Evolutionary conservation across 108 stramenopile species (phyloP), one percentile per base, ranked within the genome.

Genomic region (Cyclotella cryptica): DNA sequence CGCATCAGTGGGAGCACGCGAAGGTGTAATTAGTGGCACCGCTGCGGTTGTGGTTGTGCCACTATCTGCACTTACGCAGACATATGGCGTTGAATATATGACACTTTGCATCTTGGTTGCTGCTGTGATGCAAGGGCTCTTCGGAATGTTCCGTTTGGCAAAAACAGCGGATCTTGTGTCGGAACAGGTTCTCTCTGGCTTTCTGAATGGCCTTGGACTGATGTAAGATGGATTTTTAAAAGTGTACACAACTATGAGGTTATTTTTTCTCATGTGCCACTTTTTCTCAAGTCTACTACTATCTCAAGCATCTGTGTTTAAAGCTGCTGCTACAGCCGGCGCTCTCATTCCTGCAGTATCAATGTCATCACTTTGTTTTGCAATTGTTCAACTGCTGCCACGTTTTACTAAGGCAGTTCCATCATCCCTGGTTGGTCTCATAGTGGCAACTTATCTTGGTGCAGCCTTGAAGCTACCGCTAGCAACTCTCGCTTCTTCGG

Each of bases 1-100:
- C 17, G 11, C 22, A 39, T 41, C 18, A 67, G 72, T 76, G 13
- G 75, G 81, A 29, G 63, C 63, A 41, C 75, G 70, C 14, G 39
- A 58, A 6, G 83, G 83, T 24, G 74, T 85, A 35, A 85, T 85
- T 22, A 75, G 66, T 6, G 84, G 84, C 6, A 69, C 84, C 0
- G 84, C 84, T 10, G 84, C 79, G 0, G 84, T 85, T 5, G 79
- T 79, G 4, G 66, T 58, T 42, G 75, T 85, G 15, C 84, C 84
- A 0, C 60, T 85, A 10, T 66, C 73, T 21, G 75, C 70, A 0
- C 55, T 85, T 7, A 77, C 70, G 7, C 41, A 75, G 43, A 18
- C 21, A n/a, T 46, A 73, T 21, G 84, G 84, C 6, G 51, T 75
- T 1, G 75, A 68, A 18, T 78, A 78, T 22, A 73, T 85, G 79